Base-by-base conservation (phyloP, 192 early-diverging fungal species). In the Backusella parvicylindrica region DNA sequence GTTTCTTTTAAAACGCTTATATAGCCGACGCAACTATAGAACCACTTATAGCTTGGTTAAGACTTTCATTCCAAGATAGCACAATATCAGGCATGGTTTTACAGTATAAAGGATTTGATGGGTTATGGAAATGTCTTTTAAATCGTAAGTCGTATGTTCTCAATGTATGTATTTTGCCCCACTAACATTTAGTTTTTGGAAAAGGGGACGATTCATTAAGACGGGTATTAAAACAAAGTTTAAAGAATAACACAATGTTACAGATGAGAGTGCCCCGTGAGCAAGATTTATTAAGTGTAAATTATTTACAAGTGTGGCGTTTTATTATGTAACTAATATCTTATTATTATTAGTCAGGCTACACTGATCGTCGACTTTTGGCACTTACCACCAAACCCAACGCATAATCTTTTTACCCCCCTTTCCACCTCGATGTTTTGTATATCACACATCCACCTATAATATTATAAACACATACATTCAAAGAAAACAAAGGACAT, bases 151-250 rank as follows among this genome's bases (percentile, higher is more conserved):
- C 6, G 4, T 38, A 9, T 38, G 37, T 9, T 38, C 37, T 38
- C 37, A 38, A 38, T 2, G 37, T 9, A 38, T 38, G 37, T 9
- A 38, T 38, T 38, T 38, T 0, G 11, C 37, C 26, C 38, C 12
- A n/a, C n/a, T n/a, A n/a, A n/a, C n/a, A n/a, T n/a, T n/a, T n/a
- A n/a, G n/a, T n/a, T n/a, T n/a, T n/a, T n/a, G n/a, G n/a, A 60
- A 40, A 47, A 82, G 81, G 81, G 6, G 81, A 82, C 70, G 81
- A 82, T 50, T 82, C 80, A 33, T 73, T 82, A 26, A 78, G 74
- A 56, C 73, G 81, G 21, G 67, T 82, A 11, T 53, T 82, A 13
- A 82, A 82, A 64, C 81, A 82, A 40, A 73, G 53, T 50, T 33
- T 78, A 21, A 82, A 82, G 53, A 68, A 53, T 5, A 78, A 78